These are phyloP conservation scores for Penicillium sp. DNA, from an alignment of 2,329 filamentous ascomycete genomes.

Conservation along the genomic window DNA sequence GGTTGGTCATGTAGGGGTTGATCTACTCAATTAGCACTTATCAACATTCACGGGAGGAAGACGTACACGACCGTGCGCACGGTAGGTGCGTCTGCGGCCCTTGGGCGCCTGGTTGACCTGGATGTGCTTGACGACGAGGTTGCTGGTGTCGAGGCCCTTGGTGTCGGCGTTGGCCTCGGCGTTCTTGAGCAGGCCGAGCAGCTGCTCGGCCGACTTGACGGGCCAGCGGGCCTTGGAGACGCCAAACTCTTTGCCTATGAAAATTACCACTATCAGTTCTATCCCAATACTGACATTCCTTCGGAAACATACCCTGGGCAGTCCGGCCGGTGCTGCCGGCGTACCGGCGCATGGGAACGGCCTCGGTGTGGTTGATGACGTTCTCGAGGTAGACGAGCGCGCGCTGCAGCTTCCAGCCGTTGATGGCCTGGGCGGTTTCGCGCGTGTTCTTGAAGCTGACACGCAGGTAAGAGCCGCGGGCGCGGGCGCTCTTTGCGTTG, in stretches of 20 bases:
- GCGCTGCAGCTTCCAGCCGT: conserved; percentile 96
- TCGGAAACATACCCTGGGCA: conserved; percentile 80
- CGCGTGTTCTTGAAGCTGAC: conserved; percentile 99
- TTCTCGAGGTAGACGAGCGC: conserved; percentile 97
- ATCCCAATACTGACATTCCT: not conserved
- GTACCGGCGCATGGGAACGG: conserved; percentile 96
- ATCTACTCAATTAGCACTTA: conserved; percentile 56
- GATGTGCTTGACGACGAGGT: conserved; percentile 99
- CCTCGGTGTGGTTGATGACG: conserved; percentile 94
- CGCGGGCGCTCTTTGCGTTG: conserved; percentile 89
- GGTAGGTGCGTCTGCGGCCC: conserved; percentile 98
- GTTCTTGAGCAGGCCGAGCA: conserved; percentile 95
- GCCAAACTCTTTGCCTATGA: conserved; percentile 94
- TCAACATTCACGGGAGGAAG: conserved; percentile 12
- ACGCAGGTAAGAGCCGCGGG: conserved; percentile 97
- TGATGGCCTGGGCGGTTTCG: conserved; percentile 99
- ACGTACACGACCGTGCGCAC: conserved; percentile 99
- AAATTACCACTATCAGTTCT: not conserved
- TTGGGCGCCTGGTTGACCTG: conserved; percentile 99
- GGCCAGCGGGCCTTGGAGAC: conserved; percentile 98
- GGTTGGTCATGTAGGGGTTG: conserved; percentile 99
- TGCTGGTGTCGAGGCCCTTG: conserved; percentile 95
- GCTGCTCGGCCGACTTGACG: conserved; percentile 97
- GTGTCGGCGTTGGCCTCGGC: conserved; percentile 94
- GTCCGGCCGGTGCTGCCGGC: conserved; percentile 91